Base-by-base conservation (phyloP, 2,329 filamentous ascomycete genomes). In the Ophiostoma piceae region DNA sequence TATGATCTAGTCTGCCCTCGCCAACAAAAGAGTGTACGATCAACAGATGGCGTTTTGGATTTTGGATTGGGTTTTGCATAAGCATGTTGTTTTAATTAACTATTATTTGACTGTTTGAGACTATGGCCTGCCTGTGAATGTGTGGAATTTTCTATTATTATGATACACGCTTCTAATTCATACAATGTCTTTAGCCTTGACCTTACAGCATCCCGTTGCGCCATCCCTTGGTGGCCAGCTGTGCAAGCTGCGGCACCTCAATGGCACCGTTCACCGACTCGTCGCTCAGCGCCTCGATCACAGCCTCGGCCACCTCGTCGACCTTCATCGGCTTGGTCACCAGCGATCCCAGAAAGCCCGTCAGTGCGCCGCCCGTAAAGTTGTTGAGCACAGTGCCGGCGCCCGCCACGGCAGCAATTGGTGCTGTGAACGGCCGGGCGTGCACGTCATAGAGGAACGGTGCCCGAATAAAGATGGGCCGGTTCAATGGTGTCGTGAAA, bases 281-380 rank as follows among this genome's bases (percentile, higher is more conserved):
- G 75, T 97, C 91, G 67, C 87, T 86, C 71, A 98, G 83, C 26
- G 92, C 92, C 80, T 98, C 93, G 1, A 98, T 90, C 0, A 96
- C 89, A 0, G 94, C 94, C 78, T 96, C 90, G 0, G 92, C 94
- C 1, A 98, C 94, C 7, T 89, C 79, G 77, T 97, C 94, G 1
- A 90, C 94, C 81, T 93, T 92, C 66, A 97, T 79, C 3, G 95
- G 94, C 82, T 97, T 97, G 67, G 90, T 86, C 1, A 89, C 93
- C 41, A 90, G 92, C 0, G 91, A 87, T 0, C 94, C 95, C 81
- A 98, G 88, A 72, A 97, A 83, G 72, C 85, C 85, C 1, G 88
- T 87, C 74, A 99, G 82, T 67, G 90, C 84, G 5, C 92, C 92
- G 7, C 92, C 91, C 1, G 93, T 89, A 66, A 93, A 75, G 16